Base-by-base conservation (phyloP, 805 yeast genomes). In the Soucietia sequanensis region DNA sequence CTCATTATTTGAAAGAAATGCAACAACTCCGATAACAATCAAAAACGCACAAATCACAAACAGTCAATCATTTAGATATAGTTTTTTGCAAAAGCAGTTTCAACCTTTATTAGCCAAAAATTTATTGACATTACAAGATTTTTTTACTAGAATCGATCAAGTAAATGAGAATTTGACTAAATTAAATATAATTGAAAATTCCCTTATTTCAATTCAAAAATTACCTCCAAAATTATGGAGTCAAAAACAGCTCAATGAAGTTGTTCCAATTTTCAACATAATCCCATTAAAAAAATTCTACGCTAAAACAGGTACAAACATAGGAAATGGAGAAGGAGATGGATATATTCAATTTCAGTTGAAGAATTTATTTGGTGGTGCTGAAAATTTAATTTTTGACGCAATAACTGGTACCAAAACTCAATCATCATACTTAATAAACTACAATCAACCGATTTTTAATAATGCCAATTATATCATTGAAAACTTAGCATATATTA, bases 321-420 rank as follows among this genome's bases (percentile, higher is more conserved):
- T 93, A 6, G 98, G 98, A 2, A 91, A 93, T 54, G 95, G 95
- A 21, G 98, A 93, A 65, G 99, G 97, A 20, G 93, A 86, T 53
- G 98, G 97, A 1, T 89, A 90, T 52, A 71, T 88, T 30, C 81
- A 86, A 21, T 77, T 90, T 37, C 89, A 56, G 65, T 47, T 74
- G 53, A 67, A 67, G 34, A 77, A 77, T 47, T 50, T 76, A 13
- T 73, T 76, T 58, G 82, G 81, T 0, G 82, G 81, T 7, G 80
- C 74, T 3, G 82, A 77, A 43, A 58, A 56, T 23, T 43, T 77
- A 21, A 61, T 63, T 21, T 70, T 76, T 38, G 81, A 76, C 49
- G 79, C 78, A 33, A 52, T 68, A 6, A 57, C 74, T 2, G 79
- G 78, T 4, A 62, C 76, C 3, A 70, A 66, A 39, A 76, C 76